Evolutionary conservation across 108 stramenopile genomes (phyloP), one percentile per base, ranked within the genome.

Genomic region (Nitzschia putrida): DNA sequence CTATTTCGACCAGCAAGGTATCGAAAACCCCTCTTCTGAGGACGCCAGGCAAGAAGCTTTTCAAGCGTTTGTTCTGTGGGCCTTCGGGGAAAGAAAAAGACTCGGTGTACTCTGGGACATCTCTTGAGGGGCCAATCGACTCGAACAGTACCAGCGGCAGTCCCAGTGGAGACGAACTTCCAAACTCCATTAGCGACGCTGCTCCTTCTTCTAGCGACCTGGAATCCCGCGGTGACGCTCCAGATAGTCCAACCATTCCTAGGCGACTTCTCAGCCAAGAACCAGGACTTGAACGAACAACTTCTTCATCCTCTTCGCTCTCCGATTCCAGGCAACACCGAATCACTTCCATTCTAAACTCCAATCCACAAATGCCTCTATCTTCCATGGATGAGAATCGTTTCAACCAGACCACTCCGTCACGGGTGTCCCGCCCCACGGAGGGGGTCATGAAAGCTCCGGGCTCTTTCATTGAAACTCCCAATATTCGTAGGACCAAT

Each of bases 1-100:
- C 58, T 59, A 20, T 13, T 14, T 8, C 58, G 4, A 18, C n/a
- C 44, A 44, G 44, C 16, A 63, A 41, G 37, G 29, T 34, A 34
- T 39, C 61, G 2, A 40, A 37, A n/a, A 63, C 38, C 9, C 23
- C 34, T 59, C 26, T 23, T 37, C 23, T 29, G 23, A 63, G 16
- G 23, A 63, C 61, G 0, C 61, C 61, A 18, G 61, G 44, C n/a
- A 63, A 63, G 44, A 63, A 63, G 44, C 23, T 63, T 16, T 47
- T 63, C 12, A 20, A 44, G 20, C 61, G 61, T 3, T 24, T 63
- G 11, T 47, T 63, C 40, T 63, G 61, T 47, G 61, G 44, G 11
- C 61, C 61, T 8, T 21, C 8, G 10, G 12, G 3, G 18, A 44
- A 47, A 24, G 40, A 43, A 11, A 44, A 38, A 4, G 38, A 20